Evolutionary conservation across 345 rosid genomes (phyloP), one percentile per base, ranked within the genome.

Genomic region (Populus ilicifolia): DNA sequence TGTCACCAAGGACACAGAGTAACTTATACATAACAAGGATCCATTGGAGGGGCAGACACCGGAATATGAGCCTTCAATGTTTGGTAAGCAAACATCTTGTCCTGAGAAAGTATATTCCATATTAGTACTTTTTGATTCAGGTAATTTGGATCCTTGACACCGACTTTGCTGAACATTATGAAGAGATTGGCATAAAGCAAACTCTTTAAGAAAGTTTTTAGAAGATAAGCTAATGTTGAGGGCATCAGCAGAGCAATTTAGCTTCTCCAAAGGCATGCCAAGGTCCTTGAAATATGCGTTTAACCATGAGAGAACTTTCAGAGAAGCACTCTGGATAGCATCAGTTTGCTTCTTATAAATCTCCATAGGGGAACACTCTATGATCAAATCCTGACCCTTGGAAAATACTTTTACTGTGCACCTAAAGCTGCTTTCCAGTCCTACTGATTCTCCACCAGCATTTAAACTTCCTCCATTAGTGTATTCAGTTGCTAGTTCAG

Each of bases 251-350:
- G 74, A 72, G 68, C 76, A 77, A 33, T 75, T 81, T 66, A 85
- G 75, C 83, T 86, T 81, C 80, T 90, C 89, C 33, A 72, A 71
- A 59, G 82, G 69, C 82, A 87, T 80, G 38, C 81, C 83, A 41
- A 75, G 75, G 29, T 83, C 86, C 85, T 81, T 81, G 82, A 96
- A 86, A 77, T 82, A 92, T 64, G 83, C 83, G 84, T 85, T 87
- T 80, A 96, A 76, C 93, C 93, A 91, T 66, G 88, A 84, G 12
- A 96, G 94, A 79, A 93, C 87, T 82, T 88, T 92, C 80, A 96
- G 75, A 50, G 92, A 88, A 83, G 89, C 89, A 81, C 85, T 88
- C 76, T 96, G 98, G 73, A 87, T n/a, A 38, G 94, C 87, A 81
- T 92, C 97, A 72, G 72, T 87, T 74, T 87, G 89, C 87, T 89